Conservation (phyloP, 257 asterid species). For the Linderniella brevidens region DNA sequence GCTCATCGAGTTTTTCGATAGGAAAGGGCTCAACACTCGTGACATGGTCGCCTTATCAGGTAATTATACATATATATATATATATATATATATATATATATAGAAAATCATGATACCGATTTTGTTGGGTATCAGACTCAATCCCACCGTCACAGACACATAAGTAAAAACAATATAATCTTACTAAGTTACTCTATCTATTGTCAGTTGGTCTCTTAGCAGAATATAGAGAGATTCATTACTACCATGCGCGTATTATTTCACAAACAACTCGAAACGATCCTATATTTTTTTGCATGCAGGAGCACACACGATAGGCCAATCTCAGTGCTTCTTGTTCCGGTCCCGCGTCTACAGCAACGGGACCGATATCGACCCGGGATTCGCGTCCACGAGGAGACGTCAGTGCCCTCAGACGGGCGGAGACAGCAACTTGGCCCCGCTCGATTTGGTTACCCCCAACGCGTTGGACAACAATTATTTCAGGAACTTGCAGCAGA, state of each 20-base stretch:
- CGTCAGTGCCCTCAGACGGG: slow-evolving; percentile 14
- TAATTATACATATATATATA: no score
- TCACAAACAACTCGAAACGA: no score
- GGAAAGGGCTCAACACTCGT: slow-evolving; percentile 11
- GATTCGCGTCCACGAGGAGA: slow-evolving; percentile 16
- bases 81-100: no score
- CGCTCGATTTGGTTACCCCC: slow-evolving; percentile 13
- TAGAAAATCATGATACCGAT: no score
- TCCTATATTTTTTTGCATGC: neutral
- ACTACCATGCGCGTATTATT: no score
- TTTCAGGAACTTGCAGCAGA: slow-evolving; percentile 15
- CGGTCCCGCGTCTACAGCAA: slow-evolving; percentile 18
- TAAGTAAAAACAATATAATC: no score
- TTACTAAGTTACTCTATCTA: no score
- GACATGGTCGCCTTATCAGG: slow-evolving; percentile 27
- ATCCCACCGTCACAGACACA: no score
- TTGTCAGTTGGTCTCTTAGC: no score
- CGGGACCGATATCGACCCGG: slow-evolving; percentile 14
- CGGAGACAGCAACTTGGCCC: slow-evolving; percentile 14
- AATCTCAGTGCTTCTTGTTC: slow-evolving; percentile 16
- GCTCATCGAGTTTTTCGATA: slow-evolving; percentile 9
- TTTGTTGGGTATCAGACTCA: no score
- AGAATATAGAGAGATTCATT: no score
- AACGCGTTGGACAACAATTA: slow-evolving; percentile 17
- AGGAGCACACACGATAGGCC: slow-evolving; percentile 24